A percentile compares a stretch with the other conserved stretches of the same genome.
Conservation (phyloP, 768 basidiomycete genomes). For the Suillus weaverae region DNA sequence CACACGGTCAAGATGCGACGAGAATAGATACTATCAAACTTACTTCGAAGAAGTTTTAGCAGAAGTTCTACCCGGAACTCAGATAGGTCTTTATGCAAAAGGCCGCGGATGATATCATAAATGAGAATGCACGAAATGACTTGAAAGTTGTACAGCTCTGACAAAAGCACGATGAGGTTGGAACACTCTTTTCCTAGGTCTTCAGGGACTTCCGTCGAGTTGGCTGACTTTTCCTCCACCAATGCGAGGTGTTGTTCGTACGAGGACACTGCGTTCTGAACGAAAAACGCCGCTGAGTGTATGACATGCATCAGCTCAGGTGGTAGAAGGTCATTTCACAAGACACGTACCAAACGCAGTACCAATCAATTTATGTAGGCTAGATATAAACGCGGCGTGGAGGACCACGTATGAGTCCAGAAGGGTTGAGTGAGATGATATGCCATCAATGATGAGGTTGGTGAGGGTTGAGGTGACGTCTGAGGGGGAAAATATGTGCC, state of each 20-base stretch:
- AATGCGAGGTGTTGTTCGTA: constrained; percentile 61
- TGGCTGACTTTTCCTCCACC: constrained; percentile 24
- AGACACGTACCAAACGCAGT: constrained; percentile 82
- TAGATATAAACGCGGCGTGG: constrained; percentile 81
- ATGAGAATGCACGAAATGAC: constrained; percentile 87
- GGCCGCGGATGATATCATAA: constrained; percentile 82
- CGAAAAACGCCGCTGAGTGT: constrained; percentile 71
- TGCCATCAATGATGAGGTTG: constrained; percentile 71
- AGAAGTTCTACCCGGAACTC: constrained; percentile 87
- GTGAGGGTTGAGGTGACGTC: constrained; percentile 84
- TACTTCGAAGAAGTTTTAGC: constrained; percentile 82
- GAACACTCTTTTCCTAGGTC: constrained; percentile 80
- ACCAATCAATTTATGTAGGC: constrained; percentile 78
- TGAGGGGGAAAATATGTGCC: constrained; percentile 26
- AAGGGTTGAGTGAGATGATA: constrained; percentile 76
- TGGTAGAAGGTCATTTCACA: neutral
- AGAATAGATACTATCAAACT: constrained; percentile 21
- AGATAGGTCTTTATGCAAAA: constrained; percentile 62
- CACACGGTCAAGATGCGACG: constrained; percentile 8
- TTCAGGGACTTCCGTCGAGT: constrained; percentile 28
- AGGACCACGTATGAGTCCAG: constrained; percentile 90
- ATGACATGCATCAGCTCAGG: constrained; percentile 1
- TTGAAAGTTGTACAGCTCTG: constrained; percentile 95
- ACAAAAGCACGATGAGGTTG: constrained; percentile 83
- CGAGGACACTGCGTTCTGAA: constrained; percentile 66